Base-by-base conservation (phyloP, 2,329 filamentous ascomycete genomes). In the Pseudopyricularia cyperi region DNA sequence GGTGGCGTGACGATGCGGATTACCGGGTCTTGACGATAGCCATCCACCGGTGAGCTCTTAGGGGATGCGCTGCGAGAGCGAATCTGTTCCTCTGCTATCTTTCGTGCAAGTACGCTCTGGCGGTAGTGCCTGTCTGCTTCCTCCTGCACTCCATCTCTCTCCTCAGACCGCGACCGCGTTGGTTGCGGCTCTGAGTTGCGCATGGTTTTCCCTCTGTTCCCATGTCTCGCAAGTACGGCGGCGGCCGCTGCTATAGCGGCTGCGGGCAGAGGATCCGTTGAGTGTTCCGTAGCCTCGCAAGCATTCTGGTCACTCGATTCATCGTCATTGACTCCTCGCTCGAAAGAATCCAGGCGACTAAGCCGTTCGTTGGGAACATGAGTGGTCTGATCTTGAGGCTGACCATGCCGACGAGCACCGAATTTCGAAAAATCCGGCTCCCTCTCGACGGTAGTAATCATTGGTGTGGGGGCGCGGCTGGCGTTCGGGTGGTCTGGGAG, bases 111-210 rank as follows among this genome's bases (percentile, higher is more conserved):
- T 24, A 68, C 68, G 35, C 70, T 69, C 60, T 80, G 73, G 52
- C 79, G 77, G 57, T 82, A 83, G 54, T 73, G 71, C 52, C 70
- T 68, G 59, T 83, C 70, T 30, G 79, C 80, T 55, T 78, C 72
- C 56, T 79, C 76, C 61, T 77, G 76, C 19, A 82, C 68, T 2
- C 42, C 52, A 48, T 64, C 62, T 14, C 57, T 57, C 50, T 61
- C 60, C 9, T 46, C 26, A 26, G 50, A 53, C 11, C 47, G 51
- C 14, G 32, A 51, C 14, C 56, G n/a, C 58, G 57, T 37, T 61
- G 59, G 42, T 65, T 64, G n/a, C 58, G 61, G n/a, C 22, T 67
- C 58, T 22, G 66, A 56, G 53, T 67, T 58, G 46, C 66, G 58
- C 52, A 62, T 59, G 53, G 63, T 59, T 39, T 30, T 42, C 3